Percentiles rank a stretch among this genome's conserved stretches.
Evolutionary conservation across 75 land plant species (phyloP).

Genomic region (Cunninghamia lanceolata): DNA sequence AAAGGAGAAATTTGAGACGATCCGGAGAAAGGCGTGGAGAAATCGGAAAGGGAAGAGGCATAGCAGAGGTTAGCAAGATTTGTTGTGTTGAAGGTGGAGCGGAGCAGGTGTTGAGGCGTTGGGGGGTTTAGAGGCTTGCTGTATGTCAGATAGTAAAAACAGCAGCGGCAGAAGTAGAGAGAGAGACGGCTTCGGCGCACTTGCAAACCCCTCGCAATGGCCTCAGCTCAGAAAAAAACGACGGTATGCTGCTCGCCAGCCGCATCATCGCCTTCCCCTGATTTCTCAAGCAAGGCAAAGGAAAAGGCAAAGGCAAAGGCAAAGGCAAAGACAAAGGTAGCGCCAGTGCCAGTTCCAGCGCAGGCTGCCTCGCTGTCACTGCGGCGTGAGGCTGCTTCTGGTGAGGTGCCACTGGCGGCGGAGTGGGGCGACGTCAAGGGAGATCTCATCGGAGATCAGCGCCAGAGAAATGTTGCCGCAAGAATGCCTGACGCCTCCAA

Average conservation of each 20-base stretch:
- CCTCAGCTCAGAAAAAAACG: conserved; percentile 83
- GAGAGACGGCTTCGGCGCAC: conserved; percentile 59
- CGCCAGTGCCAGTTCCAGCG: neutral
- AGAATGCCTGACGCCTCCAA: conserved; percentile 32
- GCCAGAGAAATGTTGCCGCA: conserved; percentile 1
- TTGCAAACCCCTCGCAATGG: conserved; percentile 85
- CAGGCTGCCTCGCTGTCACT: conserved; percentile 2
- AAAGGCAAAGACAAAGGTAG: neutral
- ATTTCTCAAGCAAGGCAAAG: neutral
- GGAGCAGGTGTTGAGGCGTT: conserved; percentile 1
- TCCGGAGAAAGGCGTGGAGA: neutral
- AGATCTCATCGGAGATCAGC: conserved; percentile 8
- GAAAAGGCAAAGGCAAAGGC: neutral
- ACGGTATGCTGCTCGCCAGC: conserved; percentile 37
- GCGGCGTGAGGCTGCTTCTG: conserved; percentile 27
- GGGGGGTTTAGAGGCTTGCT: conserved; percentile 31
- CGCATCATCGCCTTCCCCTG: neutral
- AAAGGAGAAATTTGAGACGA: neutral
- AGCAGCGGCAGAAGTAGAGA: conserved; percentile 20
- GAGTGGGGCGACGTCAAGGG: conserved; percentile 1
- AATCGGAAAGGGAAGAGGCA: neutral
- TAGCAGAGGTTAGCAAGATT: neutral
- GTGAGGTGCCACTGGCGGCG: conserved; percentile 13
- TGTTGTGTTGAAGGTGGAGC: neutral
- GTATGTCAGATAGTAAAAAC: conserved; percentile 65